These are phyloP conservation scores for Metschnikowia cubensis DNA, from an alignment of 805 yeast species.

Conservation along the genomic window DNA sequence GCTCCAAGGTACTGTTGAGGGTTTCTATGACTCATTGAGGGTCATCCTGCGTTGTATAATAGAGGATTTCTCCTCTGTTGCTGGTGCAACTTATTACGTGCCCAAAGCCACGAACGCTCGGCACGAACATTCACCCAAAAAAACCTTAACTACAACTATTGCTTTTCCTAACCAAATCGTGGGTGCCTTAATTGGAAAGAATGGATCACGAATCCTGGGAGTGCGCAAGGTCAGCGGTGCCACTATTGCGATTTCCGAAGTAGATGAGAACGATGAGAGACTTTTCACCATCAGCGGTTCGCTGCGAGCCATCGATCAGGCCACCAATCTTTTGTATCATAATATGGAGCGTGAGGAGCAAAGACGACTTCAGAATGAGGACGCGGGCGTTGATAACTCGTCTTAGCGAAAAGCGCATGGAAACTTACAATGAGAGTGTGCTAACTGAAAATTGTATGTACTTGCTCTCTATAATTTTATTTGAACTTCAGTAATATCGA, in stretches of 20 bases:
- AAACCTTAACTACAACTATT: constrained; percentile 34
- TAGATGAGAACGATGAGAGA: constrained; percentile 60
- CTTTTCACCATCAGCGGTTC: constrained; percentile 69
- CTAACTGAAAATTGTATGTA: neutral
- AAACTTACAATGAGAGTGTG: neutral
- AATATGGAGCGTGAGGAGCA: constrained; percentile 56
- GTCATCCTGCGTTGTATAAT: constrained; percentile 66
- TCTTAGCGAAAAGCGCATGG: neutral
- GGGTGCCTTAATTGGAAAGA: constrained; percentile 85
- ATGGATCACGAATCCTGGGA: constrained; percentile 82
- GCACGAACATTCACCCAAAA: neutral
- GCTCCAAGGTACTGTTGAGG: constrained; percentile 71
- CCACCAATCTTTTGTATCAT: constrained; percentile 53
- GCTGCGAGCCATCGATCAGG: constrained; percentile 51
- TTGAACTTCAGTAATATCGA: neutral
- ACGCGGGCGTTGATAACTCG: neutral
- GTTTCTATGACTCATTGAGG: constrained; percentile 53
- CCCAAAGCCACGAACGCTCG: constrained; percentile 35
- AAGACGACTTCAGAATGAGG: constrained; percentile 26
- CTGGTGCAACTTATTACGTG: constrained; percentile 60
- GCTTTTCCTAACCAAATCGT: constrained; percentile 77
- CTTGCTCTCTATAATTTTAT: neutral
- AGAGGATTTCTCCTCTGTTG: constrained; percentile 67
- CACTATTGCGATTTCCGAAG: constrained; percentile 69
- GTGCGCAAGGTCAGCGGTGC: constrained; percentile 78